Evolutionary conservation across 2,329 filamentous ascomycete species (phyloP).

Genomic region (Diaporthe eres): DNA sequence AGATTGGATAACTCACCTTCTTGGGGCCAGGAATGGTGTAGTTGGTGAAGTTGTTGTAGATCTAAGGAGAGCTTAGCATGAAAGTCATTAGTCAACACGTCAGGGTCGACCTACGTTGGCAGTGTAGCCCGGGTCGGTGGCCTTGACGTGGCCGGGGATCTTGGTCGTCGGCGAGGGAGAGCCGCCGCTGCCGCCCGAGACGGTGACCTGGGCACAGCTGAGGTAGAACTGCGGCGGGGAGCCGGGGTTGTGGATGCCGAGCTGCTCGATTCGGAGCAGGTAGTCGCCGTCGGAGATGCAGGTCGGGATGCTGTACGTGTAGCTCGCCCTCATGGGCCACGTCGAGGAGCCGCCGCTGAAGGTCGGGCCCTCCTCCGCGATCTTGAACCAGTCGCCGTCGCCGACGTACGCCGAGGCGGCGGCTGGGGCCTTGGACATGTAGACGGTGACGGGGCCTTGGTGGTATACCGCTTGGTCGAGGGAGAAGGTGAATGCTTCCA

Average conservation of each 20-base stretch:
- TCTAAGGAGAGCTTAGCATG: constrained; percentile 41
- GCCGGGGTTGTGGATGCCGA: constrained; percentile 71
- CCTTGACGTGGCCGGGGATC: constrained; percentile 54
- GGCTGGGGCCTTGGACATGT: constrained; percentile 44
- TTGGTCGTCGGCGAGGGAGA: constrained; percentile 51
- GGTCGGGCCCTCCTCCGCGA: constrained; percentile 47
- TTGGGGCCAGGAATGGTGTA: constrained; percentile 41
- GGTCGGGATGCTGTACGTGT: constrained; percentile 34
- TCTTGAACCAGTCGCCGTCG: constrained; percentile 39
- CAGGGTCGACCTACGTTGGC: constrained; percentile 54
- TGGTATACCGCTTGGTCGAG: constrained; percentile 59
- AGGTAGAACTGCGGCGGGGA: constrained; percentile 63
- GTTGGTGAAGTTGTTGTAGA: constrained; percentile 49
- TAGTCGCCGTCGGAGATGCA: constrained; percentile 38
- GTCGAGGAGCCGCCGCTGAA: constrained; percentile 50
- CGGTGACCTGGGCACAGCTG: constrained; percentile 58
- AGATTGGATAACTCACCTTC: not conserved
- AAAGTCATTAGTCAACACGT: not conserved
- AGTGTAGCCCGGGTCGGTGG: constrained; percentile 57
- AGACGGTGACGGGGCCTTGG: constrained; percentile 58
- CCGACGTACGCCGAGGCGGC: constrained; percentile 31
- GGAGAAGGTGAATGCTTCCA: constrained; percentile 53
- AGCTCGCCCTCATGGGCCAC: constrained; percentile 65
- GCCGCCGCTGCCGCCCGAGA: constrained; percentile 57
- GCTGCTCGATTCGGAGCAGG: constrained; percentile 50